Evolutionary conservation across 2,329 filamentous ascomycete species (phyloP).

Genomic region (Xylaria hypoxylon): DNA sequence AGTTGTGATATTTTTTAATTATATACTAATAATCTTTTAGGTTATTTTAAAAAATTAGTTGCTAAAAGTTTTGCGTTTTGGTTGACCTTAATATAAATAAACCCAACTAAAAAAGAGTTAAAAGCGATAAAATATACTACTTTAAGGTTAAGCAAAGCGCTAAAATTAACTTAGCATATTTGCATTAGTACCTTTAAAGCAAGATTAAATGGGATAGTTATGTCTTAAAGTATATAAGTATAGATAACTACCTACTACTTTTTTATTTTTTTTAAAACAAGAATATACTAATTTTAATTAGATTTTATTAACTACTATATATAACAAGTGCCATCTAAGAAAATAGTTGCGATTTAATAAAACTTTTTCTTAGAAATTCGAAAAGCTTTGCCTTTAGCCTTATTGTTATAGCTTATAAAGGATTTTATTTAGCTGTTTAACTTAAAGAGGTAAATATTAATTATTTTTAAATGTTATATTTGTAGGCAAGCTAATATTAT

Average conservation of each 20-base stretch:
- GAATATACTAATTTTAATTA: conserved; percentile 44
- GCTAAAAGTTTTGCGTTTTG: conserved; percentile 64
- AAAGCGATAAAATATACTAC: conserved; percentile 60
- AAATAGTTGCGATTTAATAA: conserved; percentile 79
- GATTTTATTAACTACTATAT: conserved; percentile 91
- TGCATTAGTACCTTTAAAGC: conserved; percentile 74
- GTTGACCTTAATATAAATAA: conserved; percentile 75
- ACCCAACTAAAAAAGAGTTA: conserved; percentile 45
- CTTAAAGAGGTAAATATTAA: conserved; percentile 68
- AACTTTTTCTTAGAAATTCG: conserved; percentile 75
- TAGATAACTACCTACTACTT: conserved; percentile 51
- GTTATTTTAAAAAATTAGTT: conserved; percentile 56
- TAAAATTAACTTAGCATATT: conserved; percentile 73
- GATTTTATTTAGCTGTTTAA: conserved; percentile 87
- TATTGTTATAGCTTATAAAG: conserved; percentile 83
- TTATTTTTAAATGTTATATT: conserved; percentile 11
- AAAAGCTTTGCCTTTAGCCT: conserved; percentile 67
- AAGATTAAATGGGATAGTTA: conserved; percentile 70
- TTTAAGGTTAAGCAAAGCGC: conserved; percentile 74
- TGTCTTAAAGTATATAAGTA: conserved; percentile 82
- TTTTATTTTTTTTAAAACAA: not conserved
- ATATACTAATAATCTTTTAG: conserved; percentile 41
- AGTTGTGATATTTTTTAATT: not conserved
- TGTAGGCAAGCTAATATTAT: conserved; percentile 14
- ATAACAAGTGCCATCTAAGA: conserved; percentile 78